These are phyloP conservation scores for Talinum fruticosum DNA, from an alignment of 148 eudicot species.

Conservation along the genomic window DNA sequence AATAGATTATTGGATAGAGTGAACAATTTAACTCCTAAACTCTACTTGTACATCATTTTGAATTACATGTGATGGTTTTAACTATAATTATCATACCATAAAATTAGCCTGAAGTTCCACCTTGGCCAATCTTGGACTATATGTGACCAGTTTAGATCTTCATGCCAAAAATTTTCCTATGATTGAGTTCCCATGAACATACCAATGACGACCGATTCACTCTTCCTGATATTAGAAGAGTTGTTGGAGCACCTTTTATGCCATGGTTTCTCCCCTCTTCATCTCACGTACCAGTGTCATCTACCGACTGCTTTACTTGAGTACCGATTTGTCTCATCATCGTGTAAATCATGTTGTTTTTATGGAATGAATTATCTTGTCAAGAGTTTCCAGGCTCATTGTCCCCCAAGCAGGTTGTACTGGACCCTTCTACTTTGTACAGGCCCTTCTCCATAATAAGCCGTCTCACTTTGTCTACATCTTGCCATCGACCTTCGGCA, in stretches of 20 bases:
- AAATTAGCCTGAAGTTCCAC: background rate
- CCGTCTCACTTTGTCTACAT: constrained; percentile 45
- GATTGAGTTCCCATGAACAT: background rate
- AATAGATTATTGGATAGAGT: background rate
- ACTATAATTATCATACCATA: background rate
- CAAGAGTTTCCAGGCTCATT: background rate
- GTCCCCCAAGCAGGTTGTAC: constrained; percentile 20
- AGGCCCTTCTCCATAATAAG: constrained; percentile 42
- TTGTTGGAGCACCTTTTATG: background rate
- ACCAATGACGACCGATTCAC: background rate
- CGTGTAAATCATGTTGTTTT: constrained; percentile 18
- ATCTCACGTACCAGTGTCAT: background rate
- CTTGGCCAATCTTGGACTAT: background rate
- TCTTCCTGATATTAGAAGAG: background rate
- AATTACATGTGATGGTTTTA: background rate
- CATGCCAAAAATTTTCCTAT: background rate
- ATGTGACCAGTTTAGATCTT: background rate
- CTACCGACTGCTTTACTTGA: constrained; percentile 19
- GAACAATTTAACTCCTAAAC: background rate
- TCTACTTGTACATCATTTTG: background rate
- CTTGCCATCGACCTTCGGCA: constrained; percentile 48
- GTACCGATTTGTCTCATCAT: constrained; percentile 27
- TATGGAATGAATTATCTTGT: constrained; percentile 8
- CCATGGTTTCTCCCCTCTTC: background rate
- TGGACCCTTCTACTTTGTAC: constrained; percentile 38